Evolutionary conservation across 805 yeast genomes (phyloP), one percentile per base, ranked within the genome.

Genomic region (Teunomyces tritomae): DNA sequence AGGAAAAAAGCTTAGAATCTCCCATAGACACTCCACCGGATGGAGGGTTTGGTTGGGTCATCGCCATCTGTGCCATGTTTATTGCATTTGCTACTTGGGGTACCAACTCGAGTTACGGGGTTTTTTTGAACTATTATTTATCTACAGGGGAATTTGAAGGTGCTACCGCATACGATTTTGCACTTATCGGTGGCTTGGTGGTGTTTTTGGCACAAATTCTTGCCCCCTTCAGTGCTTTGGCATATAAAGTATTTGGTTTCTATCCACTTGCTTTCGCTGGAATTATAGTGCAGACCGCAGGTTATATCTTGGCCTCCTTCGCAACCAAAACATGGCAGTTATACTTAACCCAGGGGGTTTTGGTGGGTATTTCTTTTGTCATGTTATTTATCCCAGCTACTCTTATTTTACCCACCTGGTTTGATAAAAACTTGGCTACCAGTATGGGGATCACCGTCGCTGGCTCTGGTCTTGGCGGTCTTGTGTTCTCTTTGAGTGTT

Each of bases 71-170:
- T 14, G 70, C 72, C 0, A 73, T 78, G 65, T 64, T 76, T 13
- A 71, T 59, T 59, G 71, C 71, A 57, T 75, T 55, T 60, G 54
- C 77, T 49, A 76, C 84, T 0, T 82, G 79, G 75, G 88, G 88
- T 13, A 70, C 81, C 64, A 78, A 78, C 48, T 78, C 82, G 35
- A 69, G 79, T 2, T 83, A 68, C 61, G 87, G 86, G 26, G 79
- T 80, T 4, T 83, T 79, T 56, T 77, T 82, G 46, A 67, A 74
- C 32, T 79, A 75, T 57, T 83, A 82, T 54, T 53, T 77, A 8
- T 65, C 70, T 8, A 50, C 69, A 10, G 52, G 55, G 16, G 56
- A 56, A 2, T 80, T 77, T 48, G 69, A 73, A 0, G 69, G 71
- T 10, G 77, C 77, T 2, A 57, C 68, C 28, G 67, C 80, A 13